Base-by-base conservation (phyloP, 2,329 filamentous ascomycete genomes). In the Ustilaginoidea virens region DNA sequence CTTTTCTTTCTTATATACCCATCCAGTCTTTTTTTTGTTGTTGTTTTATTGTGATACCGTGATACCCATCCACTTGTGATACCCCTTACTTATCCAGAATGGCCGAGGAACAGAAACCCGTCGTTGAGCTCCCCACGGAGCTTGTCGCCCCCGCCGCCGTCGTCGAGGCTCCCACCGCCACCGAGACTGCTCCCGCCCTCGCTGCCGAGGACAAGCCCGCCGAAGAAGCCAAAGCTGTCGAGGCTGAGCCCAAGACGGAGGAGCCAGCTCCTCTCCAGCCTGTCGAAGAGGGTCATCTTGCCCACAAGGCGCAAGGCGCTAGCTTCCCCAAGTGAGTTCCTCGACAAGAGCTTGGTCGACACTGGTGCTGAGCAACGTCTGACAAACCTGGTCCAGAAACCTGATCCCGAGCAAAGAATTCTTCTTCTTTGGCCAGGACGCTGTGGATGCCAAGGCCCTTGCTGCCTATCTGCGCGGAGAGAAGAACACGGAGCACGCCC, bases 351-450 rank as follows among this genome's bases (percentile, higher is more conserved):
- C 11, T n/a, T n/a, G n/a, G n/a, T n/a, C n/a, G n/a, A n/a, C n/a
- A n/a, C n/a, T n/a, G n/a, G n/a, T n/a, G n/a, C n/a, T n/a, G n/a
- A n/a, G n/a, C n/a, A n/a, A n/a, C n/a, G n/a, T n/a, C n/a, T n/a
- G n/a, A n/a, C n/a, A n/a, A n/a, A n/a, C n/a, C n/a, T n/a, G n/a
- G n/a, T n/a, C 19, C 44, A 92, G 82, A 72, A 80, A 83, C 55
- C 70, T 96, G 48, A 74, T 82, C 45, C 86, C 85, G 62, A 74
- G 76, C 55, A 94, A 94, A 73, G 83, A 85, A 54, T 82, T 81
- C 63, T 94, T 96, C 64, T 86, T 77, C 70, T 82, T 87, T 59
- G 72, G 74, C 43, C 63, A 70, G 28, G 80, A 85, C 32, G 60
- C 80, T 28, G 56, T 92, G 35, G 72, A 85, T 47, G 59, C 72